phyloP scores from a whole-genome alignment of 768 basidiomycete species.

The Rhizopogon salebrosus region DNA sequence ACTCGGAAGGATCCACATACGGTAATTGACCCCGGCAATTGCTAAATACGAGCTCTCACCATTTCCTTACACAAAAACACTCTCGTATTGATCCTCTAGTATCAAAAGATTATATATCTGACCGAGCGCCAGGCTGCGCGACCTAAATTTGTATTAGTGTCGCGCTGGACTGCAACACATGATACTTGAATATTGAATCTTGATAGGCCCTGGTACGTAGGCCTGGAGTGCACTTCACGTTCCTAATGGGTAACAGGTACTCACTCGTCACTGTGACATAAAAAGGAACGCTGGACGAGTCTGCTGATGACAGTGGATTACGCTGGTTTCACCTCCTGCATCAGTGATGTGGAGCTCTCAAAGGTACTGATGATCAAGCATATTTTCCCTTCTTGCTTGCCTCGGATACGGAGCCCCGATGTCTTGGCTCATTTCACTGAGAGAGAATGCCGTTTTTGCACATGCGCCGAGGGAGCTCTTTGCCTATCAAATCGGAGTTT shows the following conservation, averaged over 20 bases:
- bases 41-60: neutral
- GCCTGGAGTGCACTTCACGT: neutral
- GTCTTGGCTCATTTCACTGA: neutral
- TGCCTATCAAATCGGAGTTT: neutral
- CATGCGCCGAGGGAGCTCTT: neutral
- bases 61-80: neutral
- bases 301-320: neutral
- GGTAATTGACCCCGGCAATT: neutral
- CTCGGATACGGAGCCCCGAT: neutral
- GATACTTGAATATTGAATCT: too few species aligned
- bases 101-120: neutral
- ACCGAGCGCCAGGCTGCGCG: neutral
- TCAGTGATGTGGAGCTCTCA: neutral
- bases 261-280: neutral
- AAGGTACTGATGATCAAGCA: neutral
- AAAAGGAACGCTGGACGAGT: too few species aligned
- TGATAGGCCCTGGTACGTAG: neutral
- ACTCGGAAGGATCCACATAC: slow-evolving; percentile 11
- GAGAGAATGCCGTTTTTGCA: neutral
- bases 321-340: neutral
- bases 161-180: too few species aligned
- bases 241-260: neutral
- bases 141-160: neutral
- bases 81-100: neutral
- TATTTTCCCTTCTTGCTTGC: neutral